Percentiles rank a stretch among this genome's conserved stretches.
phyloP scores from a whole-genome alignment of 495 filamentous ascomycete species.

The Oleoguttula mirabilis region DNA sequence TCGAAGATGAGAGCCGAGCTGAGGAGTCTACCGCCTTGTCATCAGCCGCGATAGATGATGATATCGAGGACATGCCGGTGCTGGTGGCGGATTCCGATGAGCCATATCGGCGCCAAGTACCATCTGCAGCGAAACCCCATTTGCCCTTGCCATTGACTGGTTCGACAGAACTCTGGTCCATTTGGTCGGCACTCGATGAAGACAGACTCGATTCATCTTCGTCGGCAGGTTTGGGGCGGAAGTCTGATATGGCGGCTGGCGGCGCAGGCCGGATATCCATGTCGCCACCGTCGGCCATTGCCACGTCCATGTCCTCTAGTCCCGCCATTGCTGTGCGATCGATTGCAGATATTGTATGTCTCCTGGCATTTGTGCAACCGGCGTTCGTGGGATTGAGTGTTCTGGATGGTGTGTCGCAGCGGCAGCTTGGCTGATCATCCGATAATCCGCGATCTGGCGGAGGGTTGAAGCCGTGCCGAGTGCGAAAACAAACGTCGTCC shows the following conservation, averaged over 20 bases:
- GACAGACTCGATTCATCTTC: constrained; percentile 20
- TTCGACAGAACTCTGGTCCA: constrained; percentile 1
- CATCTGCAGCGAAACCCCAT: constrained; percentile 12
- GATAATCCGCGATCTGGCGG: no score
- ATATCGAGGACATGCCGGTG: constrained; percentile 16
- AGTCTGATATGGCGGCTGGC: constrained; percentile 1
- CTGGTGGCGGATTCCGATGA: constrained; percentile 22
- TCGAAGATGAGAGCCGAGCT: neutral
- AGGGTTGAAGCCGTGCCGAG: no score
- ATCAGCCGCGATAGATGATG: constrained; percentile 12
- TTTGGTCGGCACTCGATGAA: constrained; percentile 13
- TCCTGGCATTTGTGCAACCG: neutral
- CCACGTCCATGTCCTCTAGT: neutral
- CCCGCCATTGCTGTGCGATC: neutral
- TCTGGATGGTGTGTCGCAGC: no score
- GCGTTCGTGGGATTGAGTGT: no score
- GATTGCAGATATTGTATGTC: neutral
- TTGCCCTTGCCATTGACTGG: neutral
- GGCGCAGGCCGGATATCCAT: constrained; percentile 1
- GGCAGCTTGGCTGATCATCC: no score
- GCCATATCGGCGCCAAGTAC: constrained; percentile 16
- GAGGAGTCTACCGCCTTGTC: neutral
- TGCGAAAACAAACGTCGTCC: no score
- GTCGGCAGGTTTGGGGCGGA: neutral
- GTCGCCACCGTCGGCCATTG: constrained; percentile 2